Conservation (phyloP, 805 yeast genomes). For the Candida patagonica region DNA sequence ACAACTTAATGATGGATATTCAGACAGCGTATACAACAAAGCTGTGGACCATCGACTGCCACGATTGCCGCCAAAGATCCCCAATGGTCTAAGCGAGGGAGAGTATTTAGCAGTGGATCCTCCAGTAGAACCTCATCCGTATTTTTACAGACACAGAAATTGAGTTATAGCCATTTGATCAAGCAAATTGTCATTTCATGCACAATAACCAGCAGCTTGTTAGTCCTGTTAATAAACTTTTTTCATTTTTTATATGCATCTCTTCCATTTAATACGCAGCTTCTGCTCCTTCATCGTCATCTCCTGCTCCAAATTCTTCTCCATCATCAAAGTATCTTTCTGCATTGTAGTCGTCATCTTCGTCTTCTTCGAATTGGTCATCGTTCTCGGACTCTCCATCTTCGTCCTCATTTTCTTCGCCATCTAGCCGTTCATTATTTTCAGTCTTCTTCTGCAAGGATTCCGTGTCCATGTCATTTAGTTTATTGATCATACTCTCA, state of each 20-base stretch:
- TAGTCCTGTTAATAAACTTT: background rate
- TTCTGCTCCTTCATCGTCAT: constrained; percentile 47
- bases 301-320: constrained; percentile 44
- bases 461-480: constrained; percentile 11
- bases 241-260: background rate
- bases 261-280: constrained; percentile 46
- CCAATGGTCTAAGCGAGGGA: constrained; percentile 20
- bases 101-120: constrained; percentile 17
- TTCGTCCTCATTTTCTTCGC: constrained; percentile 32
- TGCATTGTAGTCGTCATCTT: constrained; percentile 71
- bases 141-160: constrained; percentile 6
- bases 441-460: constrained; percentile 8
- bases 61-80: constrained; percentile 21
- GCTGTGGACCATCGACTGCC: constrained; percentile 11
- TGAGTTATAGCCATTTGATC: background rate
- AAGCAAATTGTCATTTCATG: background rate
- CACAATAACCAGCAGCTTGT: background rate
- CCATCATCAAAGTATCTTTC: constrained; percentile 71
- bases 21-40: constrained; percentile 26
- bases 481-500: background rate
- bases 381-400: constrained; percentile 35
- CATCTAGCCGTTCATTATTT: constrained; percentile 26
- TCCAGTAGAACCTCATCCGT: constrained; percentile 13
- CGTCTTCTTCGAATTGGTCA: constrained; percentile 54
- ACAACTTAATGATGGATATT: constrained; percentile 29